Evolutionary conservation across 345 rosid genomes (phyloP).

Genomic region (Dipteronia dyeriana): DNA sequence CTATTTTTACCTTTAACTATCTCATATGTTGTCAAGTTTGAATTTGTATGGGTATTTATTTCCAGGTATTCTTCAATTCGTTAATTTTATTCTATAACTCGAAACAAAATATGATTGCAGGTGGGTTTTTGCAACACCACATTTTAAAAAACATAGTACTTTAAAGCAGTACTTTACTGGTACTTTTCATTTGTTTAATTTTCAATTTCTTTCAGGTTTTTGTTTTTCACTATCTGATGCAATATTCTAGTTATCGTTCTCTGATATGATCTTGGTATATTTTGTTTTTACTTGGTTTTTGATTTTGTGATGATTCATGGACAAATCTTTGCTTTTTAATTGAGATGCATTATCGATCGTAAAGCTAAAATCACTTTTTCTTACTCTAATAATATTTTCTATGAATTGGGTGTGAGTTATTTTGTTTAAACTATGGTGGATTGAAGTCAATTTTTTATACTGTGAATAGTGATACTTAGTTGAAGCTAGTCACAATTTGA

Average conservation of each 20-base stretch:
- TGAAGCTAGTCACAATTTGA: background rate
- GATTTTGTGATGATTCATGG: background rate
- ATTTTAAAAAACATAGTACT: slow-evolving; percentile 6
- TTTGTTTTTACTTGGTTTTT: slow-evolving; percentile 9
- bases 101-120: background rate
- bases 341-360: background rate
- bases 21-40: background rate
- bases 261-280: slow-evolving; percentile 9
- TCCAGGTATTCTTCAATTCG: background rate
- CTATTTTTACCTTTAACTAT: background rate
- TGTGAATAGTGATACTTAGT: background rate
- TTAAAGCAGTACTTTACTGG: background rate
- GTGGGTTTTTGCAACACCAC: slow-evolving; percentile 4
- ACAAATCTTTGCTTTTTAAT: slow-evolving; percentile 2
- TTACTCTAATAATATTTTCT: background rate
- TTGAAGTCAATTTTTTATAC: background rate
- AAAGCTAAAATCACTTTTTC: background rate
- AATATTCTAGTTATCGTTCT: background rate
- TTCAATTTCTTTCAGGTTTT: too few relatives aligned
- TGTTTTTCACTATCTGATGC: background rate
- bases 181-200: background rate
- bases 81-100: background rate
- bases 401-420: slow-evolving; percentile 6
- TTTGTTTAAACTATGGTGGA: background rate
- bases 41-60: background rate